A percentile compares a stretch with the other conserved stretches of the same genome.
phyloP scores from a whole-genome alignment of 345 rosid genomes.

The Lepidium africanum region DNA sequence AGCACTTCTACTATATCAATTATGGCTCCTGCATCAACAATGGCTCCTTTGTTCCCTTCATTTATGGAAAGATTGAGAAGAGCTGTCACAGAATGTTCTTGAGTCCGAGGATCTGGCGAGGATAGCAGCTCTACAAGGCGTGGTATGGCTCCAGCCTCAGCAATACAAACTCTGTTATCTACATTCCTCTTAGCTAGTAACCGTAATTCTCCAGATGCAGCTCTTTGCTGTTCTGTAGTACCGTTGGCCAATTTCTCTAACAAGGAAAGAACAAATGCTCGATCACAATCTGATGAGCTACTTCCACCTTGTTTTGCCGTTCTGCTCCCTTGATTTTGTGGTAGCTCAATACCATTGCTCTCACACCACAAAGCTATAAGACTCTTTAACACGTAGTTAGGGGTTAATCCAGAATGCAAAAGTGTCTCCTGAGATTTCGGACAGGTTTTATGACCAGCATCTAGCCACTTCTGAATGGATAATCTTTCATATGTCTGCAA shows the following conservation, averaged over 20 bases:
- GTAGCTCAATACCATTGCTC: constrained; percentile 86
- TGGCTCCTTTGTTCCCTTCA: constrained; percentile 79
- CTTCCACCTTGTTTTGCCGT: constrained; percentile 46
- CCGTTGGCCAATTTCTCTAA: constrained; percentile 60
- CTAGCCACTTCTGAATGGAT: constrained; percentile 95
- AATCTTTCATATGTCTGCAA: constrained; percentile 94
- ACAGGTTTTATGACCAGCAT: constrained; percentile 91
- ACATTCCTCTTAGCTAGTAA: constrained; percentile 90
- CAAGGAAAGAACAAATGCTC: constrained; percentile 52
- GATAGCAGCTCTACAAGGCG: constrained; percentile 81
- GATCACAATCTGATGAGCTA: constrained; percentile 75
- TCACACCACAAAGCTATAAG: constrained; percentile 94
- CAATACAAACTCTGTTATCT: constrained; percentile 89
- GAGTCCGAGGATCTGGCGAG: constrained; percentile 72
- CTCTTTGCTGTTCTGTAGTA: constrained; percentile 70
- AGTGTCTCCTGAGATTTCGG: constrained; percentile 98
- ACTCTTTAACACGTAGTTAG: constrained; percentile 88
- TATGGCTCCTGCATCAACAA: constrained; percentile 94
- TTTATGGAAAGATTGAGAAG: constrained; percentile 96
- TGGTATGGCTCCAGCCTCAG: constrained; percentile 93
- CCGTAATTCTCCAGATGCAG: constrained; percentile 94
- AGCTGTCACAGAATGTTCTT: constrained; percentile 96
- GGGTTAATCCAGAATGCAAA: constrained; percentile 75
- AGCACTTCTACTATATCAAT: constrained; percentile 87
- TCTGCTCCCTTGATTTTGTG: constrained; percentile 62